phyloP scores from a whole-genome alignment of 345 rosid species.

The Linum usitatissimum region DNA sequence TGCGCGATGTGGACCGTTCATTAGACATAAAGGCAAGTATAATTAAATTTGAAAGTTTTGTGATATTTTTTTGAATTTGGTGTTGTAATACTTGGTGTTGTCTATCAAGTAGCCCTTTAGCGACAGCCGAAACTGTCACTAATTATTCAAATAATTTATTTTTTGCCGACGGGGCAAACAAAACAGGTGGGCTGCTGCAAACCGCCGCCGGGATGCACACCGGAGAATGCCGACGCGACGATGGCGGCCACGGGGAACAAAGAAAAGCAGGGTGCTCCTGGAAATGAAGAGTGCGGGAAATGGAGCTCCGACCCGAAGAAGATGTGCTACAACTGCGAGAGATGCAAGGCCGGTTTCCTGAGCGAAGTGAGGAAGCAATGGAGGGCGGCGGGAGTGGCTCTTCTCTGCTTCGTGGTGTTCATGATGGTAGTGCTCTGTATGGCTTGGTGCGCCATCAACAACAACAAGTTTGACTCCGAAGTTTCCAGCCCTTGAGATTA shows the following conservation, averaged over 20 bases:
- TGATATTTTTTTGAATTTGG: too few relatives aligned
- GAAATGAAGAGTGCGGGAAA: background rate
- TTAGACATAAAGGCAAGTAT: too few relatives aligned
- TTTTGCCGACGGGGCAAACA: background rate
- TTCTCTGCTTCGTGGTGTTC: background rate
- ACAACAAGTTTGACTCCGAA: background rate
- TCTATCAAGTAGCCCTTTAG: too few relatives aligned
- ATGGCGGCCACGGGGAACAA: background rate
- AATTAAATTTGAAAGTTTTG: too few relatives aligned
- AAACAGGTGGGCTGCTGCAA: constrained; percentile 1
- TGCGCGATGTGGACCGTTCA: too few relatives aligned
- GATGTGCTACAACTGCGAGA: constrained; percentile 4
- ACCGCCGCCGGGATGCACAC: background rate
- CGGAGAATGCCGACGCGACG: background rate
- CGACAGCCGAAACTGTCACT: too few relatives aligned
- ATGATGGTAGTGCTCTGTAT: background rate
- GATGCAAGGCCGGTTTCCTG: background rate
- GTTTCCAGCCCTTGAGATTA: background rate
- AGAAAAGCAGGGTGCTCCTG: too few relatives aligned
- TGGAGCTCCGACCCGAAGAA: constrained; percentile 1
- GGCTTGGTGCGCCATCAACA: constrained; percentile 1
- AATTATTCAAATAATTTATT: too few relatives aligned
- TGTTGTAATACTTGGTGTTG: too few relatives aligned
- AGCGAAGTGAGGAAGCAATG: constrained; percentile 1
- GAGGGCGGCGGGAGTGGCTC: background rate